phyloP scores from a whole-genome alignment of 352 stramenopile genomes.

The Phytophthora aleatoria region DNA sequence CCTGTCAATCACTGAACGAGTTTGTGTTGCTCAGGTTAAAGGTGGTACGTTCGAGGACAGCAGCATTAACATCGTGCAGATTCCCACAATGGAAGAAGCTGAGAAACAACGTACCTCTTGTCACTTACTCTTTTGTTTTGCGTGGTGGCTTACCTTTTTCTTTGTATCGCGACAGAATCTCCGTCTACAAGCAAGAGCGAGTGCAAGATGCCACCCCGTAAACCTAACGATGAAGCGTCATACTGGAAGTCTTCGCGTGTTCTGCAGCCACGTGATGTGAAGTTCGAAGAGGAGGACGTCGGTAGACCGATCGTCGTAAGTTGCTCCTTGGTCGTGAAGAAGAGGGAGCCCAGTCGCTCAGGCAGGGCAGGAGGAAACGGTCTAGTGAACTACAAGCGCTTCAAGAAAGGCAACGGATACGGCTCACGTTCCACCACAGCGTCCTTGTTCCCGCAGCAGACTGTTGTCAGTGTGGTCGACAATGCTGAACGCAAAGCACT shows the following conservation, averaged over 20 bases:
- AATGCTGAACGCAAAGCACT: conserved; percentile 60
- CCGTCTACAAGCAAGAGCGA: conserved; percentile 13
- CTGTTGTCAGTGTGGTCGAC: conserved; percentile 68
- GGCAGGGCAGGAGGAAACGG: conserved; percentile 8
- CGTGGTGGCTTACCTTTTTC: not conserved
- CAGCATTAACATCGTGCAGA: conserved; percentile 38
- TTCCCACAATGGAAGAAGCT: conserved; percentile 16
- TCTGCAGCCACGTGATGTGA: conserved; percentile 30
- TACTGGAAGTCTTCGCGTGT: conserved; percentile 43
- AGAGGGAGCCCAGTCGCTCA: conserved; percentile 5
- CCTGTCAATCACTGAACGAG: conserved; percentile 6
- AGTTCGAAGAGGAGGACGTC: conserved; percentile 34
- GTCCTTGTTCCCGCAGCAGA: conserved; percentile 60
- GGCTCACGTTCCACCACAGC: conserved; percentile 41
- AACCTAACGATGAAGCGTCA: conserved; percentile 9
- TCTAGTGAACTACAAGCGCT: conserved; percentile 80
- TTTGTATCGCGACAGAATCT: conserved; percentile 9
- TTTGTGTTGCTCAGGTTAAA: conserved; percentile 22
- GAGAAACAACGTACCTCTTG: conserved; percentile 20
- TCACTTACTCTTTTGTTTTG: conserved; percentile 11
- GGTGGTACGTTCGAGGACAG: conserved; percentile 13
- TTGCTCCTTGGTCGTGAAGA: conserved; percentile 63
- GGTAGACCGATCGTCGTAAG: conserved; percentile 53
- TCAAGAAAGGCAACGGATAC: conserved; percentile 78
- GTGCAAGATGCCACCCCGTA: conserved; percentile 2